These are phyloP conservation scores for Sherardia arvensis DNA, from an alignment of 257 asterid genomes.

Conservation along the genomic window DNA sequence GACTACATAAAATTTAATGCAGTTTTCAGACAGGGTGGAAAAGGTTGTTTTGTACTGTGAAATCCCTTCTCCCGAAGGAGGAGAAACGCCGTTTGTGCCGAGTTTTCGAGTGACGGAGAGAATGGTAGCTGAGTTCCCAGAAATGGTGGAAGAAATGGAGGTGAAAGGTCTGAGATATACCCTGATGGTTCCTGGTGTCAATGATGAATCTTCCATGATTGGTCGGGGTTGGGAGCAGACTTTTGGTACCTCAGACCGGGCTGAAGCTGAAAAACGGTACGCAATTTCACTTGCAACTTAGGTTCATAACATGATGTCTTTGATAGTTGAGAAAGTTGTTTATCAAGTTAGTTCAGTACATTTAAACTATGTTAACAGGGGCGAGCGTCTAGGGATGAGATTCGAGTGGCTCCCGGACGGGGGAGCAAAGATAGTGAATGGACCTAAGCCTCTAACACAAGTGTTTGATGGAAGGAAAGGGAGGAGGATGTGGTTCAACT, in stretches of 20 bases:
- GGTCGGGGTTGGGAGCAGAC: constrained; percentile 90
- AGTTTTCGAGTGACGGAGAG: constrained; percentile 64
- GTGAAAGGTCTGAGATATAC: constrained; percentile 58
- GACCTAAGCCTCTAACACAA: constrained; percentile 52
- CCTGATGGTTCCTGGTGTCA: constrained; percentile 38
- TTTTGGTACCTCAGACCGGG: constrained; percentile 56
- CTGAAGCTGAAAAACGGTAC: constrained; percentile 67
- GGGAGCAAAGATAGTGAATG: constrained; percentile 41
- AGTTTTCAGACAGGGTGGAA: constrained; percentile 62
- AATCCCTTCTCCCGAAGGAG: constrained; percentile 74
- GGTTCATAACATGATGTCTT: too few relatives aligned
- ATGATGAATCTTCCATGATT: constrained; percentile 52
- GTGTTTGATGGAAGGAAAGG: constrained; percentile 71
- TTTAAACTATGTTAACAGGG: constrained; percentile 24
- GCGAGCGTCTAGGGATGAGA: constrained; percentile 56
- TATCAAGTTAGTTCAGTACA: too few relatives aligned
- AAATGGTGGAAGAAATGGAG: constrained; percentile 57
- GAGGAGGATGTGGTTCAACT: constrained; percentile 79
- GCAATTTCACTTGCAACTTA: too few relatives aligned
- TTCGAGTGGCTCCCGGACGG: constrained; percentile 68
- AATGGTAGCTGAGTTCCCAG: constrained; percentile 66
- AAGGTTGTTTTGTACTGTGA: constrained; percentile 73
- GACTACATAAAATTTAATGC: too few relatives aligned
- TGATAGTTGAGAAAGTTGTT: too few relatives aligned
- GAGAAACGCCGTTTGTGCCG: constrained; percentile 78